Evolutionary conservation across 345 rosid species (phyloP).

Genomic region (Jatropha curcas): DNA sequence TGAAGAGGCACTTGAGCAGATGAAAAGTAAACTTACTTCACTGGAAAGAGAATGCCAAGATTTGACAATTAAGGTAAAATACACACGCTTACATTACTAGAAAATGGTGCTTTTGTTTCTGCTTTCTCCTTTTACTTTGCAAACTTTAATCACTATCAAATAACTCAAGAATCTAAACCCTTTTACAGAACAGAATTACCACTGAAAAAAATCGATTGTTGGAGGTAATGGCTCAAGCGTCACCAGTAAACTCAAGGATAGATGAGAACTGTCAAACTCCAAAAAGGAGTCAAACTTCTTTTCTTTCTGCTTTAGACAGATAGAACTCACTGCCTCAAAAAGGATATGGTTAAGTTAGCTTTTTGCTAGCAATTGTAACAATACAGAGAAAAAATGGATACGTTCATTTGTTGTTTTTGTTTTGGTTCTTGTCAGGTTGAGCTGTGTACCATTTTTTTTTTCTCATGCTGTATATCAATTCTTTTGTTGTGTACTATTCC

Average conservation of each 20-base stretch:
- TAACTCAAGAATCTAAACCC: neutral
- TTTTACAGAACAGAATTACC: constrained; percentile 45
- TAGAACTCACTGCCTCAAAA: neutral
- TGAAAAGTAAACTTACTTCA: constrained; percentile 52
- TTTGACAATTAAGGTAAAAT: constrained; percentile 54
- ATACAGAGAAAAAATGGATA: neutral
- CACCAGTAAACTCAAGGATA: constrained; percentile 42
- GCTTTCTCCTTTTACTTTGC: too few species aligned
- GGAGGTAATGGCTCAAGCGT: constrained; percentile 48
- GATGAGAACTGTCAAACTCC: constrained; percentile 42
- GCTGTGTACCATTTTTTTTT: neutral
- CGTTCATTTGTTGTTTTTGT: neutral
- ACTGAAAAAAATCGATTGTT: constrained; percentile 54
- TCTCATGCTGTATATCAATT: constrained; percentile 7
- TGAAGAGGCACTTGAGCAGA: constrained; percentile 76
- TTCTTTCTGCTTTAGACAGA: constrained; percentile 18
- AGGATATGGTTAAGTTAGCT: neutral
- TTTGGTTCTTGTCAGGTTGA: neutral
- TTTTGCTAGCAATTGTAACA: neutral
- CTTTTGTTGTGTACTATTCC: neutral
- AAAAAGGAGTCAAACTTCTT: neutral
- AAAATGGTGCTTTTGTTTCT: neutral
- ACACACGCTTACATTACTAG: neutral
- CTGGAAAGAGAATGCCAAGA: constrained; percentile 70
- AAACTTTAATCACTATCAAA: neutral